Evolutionary conservation across 768 basidiomycete genomes (phyloP).

Genomic region (Russula olivacea): DNA sequence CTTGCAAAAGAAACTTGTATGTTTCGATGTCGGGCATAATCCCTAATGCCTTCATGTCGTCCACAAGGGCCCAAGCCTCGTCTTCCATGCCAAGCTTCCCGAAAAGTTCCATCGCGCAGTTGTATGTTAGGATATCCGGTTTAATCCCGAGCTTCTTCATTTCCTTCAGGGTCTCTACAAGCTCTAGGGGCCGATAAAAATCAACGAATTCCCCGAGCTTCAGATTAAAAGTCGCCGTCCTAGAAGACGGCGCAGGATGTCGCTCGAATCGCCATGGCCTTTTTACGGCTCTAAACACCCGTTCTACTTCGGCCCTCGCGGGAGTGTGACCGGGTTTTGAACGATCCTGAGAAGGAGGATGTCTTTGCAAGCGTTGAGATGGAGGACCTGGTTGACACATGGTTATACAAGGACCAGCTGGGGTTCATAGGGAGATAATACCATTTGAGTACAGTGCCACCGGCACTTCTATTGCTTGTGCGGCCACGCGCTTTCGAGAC

Average conservation of each 20-base stretch:
- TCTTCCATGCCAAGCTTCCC: constrained; percentile 35
- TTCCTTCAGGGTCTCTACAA: constrained; percentile 12
- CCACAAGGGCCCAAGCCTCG: constrained; percentile 41
- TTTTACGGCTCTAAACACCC: background rate
- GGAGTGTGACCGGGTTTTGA: background rate
- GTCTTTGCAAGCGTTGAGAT: background rate
- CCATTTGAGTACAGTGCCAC: constrained; percentile 12
- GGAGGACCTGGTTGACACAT: background rate
- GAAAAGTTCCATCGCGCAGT: constrained; percentile 34
- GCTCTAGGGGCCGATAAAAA: background rate
- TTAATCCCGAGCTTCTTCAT: constrained; percentile 18
- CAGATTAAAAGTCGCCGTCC: constrained; percentile 12
- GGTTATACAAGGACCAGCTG: background rate
- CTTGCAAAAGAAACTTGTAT: constrained; percentile 53
- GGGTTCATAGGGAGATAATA: background rate
- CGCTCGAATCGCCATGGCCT: constrained; percentile 9
- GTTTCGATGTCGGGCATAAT: constrained; percentile 48
- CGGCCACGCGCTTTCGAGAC: constrained; percentile 10
- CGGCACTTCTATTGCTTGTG: background rate
- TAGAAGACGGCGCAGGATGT: background rate
- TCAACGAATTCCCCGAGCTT: constrained; percentile 13
- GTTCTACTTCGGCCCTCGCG: background rate
- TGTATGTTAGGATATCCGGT: constrained; percentile 24
- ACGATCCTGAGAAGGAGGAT: constrained; percentile 5
- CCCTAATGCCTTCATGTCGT: constrained; percentile 52